Percentiles rank a stretch among this genome's conserved stretches.
Conservation (phyloP, 1,139 yeast species). For the Martiniozyma asiatica region DNA sequence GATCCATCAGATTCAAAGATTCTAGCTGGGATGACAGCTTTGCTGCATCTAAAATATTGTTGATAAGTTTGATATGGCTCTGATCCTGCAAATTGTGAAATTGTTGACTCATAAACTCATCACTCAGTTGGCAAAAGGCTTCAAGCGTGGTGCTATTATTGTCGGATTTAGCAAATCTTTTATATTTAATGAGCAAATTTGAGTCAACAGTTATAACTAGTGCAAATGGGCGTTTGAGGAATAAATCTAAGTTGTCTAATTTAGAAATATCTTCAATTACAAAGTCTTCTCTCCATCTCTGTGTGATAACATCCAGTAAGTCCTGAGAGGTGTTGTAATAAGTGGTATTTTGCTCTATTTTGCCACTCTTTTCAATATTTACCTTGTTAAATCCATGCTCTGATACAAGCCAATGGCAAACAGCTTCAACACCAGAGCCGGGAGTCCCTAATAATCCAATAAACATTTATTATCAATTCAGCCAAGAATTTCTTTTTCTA, state of each 20-base stretch:
- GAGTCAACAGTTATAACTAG: conserved; percentile 75
- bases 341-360: no score
- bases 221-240: conserved; percentile 75
- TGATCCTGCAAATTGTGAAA: conserved; percentile 29
- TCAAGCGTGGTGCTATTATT: conserved; percentile 22
- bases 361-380: no score
- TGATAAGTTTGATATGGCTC: conserved; percentile 52
- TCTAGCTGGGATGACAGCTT: conserved; percentile 32
- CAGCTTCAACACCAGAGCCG: conserved; percentile 59
- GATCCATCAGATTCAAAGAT: conserved; percentile 34
- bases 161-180: conserved; percentile 30
- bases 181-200: conserved; percentile 44
- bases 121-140: conserved; percentile 24
- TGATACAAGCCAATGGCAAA: conserved; percentile 37
- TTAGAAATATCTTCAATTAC: conserved; percentile 45
- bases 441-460: conserved; percentile 67
- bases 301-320: conserved; percentile 54
- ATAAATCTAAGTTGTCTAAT: conserved; percentile 31
- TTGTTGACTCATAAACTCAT: conserved; percentile 4
- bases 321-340: conserved; percentile 13
- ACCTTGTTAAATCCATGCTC: conserved; percentile 1
- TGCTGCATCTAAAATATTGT: conserved; percentile 37
- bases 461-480: conserved; percentile 41
- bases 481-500: no score
- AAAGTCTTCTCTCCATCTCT: conserved; percentile 52